Evolutionary conservation across 176 grass and related monocot species (phyloP).

Genomic region (Oryza glumipatula): DNA sequence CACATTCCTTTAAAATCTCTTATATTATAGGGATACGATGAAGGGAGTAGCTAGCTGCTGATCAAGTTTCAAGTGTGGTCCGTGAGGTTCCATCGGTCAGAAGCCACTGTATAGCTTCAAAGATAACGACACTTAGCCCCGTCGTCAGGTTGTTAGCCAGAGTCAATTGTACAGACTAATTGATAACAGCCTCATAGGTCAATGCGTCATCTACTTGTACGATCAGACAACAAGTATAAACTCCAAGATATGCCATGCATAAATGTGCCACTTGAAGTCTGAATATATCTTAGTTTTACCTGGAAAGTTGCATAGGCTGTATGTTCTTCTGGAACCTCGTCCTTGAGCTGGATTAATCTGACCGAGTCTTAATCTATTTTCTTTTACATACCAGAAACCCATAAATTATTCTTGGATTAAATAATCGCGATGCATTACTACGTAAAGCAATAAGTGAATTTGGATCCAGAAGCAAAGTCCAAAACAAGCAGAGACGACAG

Average conservation of each 20-base stretch:
- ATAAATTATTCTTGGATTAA: background rate
- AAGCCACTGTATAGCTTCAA: background rate
- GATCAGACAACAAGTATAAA: background rate
- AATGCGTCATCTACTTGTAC: background rate
- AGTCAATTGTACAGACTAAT: background rate
- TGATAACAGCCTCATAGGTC: background rate
- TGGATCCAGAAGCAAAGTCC: background rate
- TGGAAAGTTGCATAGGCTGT: background rate
- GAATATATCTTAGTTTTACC: background rate
- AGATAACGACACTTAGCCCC: background rate
- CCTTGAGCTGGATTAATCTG: background rate
- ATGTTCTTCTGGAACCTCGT: background rate
- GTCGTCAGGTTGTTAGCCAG: background rate
- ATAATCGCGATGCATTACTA: background rate
- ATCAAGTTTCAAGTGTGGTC: constrained; percentile 6
- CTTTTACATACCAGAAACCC: background rate
- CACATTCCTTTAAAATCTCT: too few relatives aligned
- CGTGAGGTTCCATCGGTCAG: background rate
- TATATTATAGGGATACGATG: too few relatives aligned
- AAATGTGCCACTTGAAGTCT: background rate
- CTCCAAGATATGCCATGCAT: background rate
- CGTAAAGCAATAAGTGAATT: background rate
- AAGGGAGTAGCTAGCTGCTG: background rate
- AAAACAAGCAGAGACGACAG: background rate
- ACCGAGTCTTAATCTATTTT: background rate